These are phyloP conservation scores for Strobilomyces dryophilus DNA, from an alignment of 768 basidiomycete genomes.

Conservation along the genomic window DNA sequence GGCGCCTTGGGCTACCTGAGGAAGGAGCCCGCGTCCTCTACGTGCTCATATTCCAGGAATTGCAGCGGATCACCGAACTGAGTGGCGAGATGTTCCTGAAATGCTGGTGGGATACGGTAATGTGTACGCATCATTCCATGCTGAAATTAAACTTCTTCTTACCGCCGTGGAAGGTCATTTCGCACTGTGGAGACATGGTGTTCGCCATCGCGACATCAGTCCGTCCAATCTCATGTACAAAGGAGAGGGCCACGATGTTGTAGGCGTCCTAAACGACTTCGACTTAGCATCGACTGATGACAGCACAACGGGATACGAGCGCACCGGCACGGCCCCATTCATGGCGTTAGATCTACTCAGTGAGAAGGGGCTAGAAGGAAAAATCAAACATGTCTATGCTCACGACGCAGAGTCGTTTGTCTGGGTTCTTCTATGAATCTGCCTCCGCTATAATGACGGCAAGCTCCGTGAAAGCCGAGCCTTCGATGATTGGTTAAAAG, in stretches of 20 bases:
- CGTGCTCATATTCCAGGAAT: not conserved
- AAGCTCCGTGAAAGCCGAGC: too few species aligned
- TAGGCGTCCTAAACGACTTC: not conserved
- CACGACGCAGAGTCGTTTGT: not conserved
- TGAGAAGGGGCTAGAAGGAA: not conserved
- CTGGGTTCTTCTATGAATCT: not conserved
- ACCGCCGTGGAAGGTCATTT: not conserved
- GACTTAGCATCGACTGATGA: not conserved
- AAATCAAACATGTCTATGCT: not conserved
- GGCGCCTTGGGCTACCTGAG: not conserved
- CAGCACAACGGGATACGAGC: not conserved
- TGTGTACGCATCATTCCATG: not conserved
- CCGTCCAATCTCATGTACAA: slow-evolving; percentile 1
- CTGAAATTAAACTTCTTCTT: too few species aligned
- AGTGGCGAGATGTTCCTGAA: not conserved
- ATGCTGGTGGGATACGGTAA: not conserved
- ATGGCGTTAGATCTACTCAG: not conserved
- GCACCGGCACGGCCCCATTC: not conserved
- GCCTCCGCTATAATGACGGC: not conserved
- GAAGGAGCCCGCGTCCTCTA: not conserved
- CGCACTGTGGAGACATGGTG: not conserved
- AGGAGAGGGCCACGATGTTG: not conserved
- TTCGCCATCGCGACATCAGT: not conserved
- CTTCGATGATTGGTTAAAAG: too few species aligned
- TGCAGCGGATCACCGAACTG: not conserved